Evolutionary conservation across 192 early-diverging fungal species (phyloP), one percentile per base, ranked within the genome.

Genomic region (Umbelopsis sp.): DNA sequence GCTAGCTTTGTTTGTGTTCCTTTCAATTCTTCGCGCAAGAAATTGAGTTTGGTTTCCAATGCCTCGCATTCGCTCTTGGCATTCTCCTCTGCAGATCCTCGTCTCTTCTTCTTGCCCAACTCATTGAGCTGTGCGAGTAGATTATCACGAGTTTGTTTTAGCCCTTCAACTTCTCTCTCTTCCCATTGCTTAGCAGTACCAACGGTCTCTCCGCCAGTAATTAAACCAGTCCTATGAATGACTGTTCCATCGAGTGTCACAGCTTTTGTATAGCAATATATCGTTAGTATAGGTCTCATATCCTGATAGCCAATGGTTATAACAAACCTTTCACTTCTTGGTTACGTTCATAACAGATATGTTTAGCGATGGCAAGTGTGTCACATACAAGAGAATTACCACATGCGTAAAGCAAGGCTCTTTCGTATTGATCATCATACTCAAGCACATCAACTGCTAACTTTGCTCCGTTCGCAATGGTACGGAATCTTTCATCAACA

Each of bases 201-300:
- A 51, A 78, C 67, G 1, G 87, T 70, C 44, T 84, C 77, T 4
- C 92, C 92, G 70, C 92, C 98, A 3, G 97, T 98, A 50, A 99
- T 98, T 74, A 98, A 81, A 33, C 98, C 98, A 61, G 89, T 96
- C 71, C 94, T 96, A 80, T 98, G 97, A 73, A 99, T 94, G 22
- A 98, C 86, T 1, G 91, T 92, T 33, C 97, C 97, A 73, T 98
- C 97, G 73, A 98, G 81, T 1, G 93, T 90, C 5, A 98, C 95
- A 46, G 92, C 90, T 87, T 61, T n/a, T 33, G 15, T 10, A 5
- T 0, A 6, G 22, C 20, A 30, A 27, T 35, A 75, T 15, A 69
- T 55, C 12, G 61, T 41, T 66, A 52, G 61, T 7, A 35, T 2
- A 16, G 7, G 18, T 20, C 16, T 37, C 25, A 13, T 15, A 25